Conservation (phyloP, 1,284 basidiomycete species). For the Sphagnurus paluster region DNA sequence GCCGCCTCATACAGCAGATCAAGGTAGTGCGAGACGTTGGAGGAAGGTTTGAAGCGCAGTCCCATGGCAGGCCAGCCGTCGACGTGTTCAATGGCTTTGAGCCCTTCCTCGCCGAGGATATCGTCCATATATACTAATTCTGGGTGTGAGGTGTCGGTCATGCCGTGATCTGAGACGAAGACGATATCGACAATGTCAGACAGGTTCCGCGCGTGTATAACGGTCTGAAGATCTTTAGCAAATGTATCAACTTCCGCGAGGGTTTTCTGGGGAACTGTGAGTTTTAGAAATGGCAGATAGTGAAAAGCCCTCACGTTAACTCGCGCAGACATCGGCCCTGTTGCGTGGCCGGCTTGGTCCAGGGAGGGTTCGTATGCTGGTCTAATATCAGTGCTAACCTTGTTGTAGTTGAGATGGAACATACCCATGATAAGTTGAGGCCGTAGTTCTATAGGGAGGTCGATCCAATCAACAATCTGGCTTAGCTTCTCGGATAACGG, state of each 20-base stretch:
- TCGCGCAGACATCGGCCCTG: slow-evolving; percentile 71
- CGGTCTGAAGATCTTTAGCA: slow-evolving; percentile 64
- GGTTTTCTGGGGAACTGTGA: slow-evolving; percentile 49
- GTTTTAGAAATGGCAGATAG: slow-evolving; percentile 1
- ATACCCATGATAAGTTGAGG: slow-evolving; percentile 80
- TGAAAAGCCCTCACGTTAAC: slow-evolving; percentile 60
- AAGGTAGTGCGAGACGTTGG: slow-evolving; percentile 59
- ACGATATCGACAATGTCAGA: slow-evolving; percentile 84
- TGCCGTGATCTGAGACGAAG: slow-evolving; percentile 92
- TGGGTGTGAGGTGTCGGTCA: slow-evolving; percentile 82
- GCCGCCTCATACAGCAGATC: slow-evolving; percentile 54
- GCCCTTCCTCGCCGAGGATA: slow-evolving; percentile 71
- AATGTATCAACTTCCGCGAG: slow-evolving; percentile 75
- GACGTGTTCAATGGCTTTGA: slow-evolving; percentile 62
- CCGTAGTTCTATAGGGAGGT: slow-evolving; percentile 64
- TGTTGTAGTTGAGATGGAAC: slow-evolving; percentile 20
- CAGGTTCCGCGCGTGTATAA: slow-evolving; percentile 72
- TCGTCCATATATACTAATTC: slow-evolving; percentile 82
- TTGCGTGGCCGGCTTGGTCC: slow-evolving; percentile 80
- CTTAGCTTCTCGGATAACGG: slow-evolving; percentile 68
- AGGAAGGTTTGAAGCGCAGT: slow-evolving; percentile 65
- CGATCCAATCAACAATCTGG: slow-evolving; percentile 77
- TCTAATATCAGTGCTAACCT: slow-evolving; percentile 1
- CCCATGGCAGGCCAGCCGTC: slow-evolving; percentile 91
- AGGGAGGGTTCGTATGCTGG: slow-evolving; percentile 75